phyloP scores from a whole-genome alignment of 305 asterid species.

The Fraxinus platypoda region DNA sequence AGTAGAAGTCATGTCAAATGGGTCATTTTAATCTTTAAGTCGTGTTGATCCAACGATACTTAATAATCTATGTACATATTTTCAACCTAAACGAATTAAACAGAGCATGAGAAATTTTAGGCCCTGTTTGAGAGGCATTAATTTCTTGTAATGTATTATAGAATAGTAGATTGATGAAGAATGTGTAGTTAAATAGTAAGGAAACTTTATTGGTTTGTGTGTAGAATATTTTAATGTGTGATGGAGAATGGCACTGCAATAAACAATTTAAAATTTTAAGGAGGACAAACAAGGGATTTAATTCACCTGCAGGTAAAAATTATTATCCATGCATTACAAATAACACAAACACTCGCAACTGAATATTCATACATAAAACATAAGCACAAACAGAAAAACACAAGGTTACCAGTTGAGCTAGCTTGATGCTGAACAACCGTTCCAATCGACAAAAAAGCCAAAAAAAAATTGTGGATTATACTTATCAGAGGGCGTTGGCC shows the following conservation, averaged over 20 bases:
- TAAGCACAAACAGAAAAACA: background rate
- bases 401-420: background rate
- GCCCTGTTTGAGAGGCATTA: too few relatives aligned
- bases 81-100: background rate
- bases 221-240: too few relatives aligned
- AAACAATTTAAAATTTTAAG: too few relatives aligned
- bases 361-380: background rate
- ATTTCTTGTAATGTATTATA: too few relatives aligned
- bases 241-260: too few relatives aligned
- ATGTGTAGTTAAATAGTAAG: too few relatives aligned
- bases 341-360: background rate
- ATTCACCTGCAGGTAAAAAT: background rate
- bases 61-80: background rate
- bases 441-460: background rate
- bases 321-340: background rate
- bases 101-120: background rate
- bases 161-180: too few relatives aligned
- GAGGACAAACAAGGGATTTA: too few relatives aligned
- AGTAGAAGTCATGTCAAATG: background rate
- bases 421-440: background rate
- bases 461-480: background rate
- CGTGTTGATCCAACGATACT: background rate
- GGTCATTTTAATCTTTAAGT: background rate
- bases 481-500: background rate
- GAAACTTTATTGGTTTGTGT: too few relatives aligned